Evolutionary conservation across 2,329 filamentous ascomycete species (phyloP).

Genomic region (Didymella exigua): DNA sequence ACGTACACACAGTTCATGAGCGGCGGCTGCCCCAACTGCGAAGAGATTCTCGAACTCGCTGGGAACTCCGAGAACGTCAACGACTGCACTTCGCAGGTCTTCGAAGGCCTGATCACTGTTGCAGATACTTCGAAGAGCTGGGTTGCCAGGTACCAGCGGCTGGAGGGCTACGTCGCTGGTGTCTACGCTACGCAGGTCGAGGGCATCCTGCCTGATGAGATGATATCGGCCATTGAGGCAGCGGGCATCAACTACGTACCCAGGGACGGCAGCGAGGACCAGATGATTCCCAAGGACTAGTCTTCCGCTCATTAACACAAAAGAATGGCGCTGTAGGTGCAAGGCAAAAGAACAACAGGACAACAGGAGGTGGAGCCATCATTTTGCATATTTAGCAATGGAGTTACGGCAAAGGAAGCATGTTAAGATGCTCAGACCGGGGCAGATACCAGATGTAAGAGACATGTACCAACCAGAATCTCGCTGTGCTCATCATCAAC

Average conservation of each 20-base stretch:
- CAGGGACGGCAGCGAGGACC: conserved; percentile 46
- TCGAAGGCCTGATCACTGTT: conserved; percentile 87
- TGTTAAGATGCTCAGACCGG: not conserved
- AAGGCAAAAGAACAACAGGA: no score
- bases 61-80: conserved; percentile 80
- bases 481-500: no score
- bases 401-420: conserved; percentile 29
- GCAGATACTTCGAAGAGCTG: conserved; percentile 83
- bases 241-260: conserved; percentile 67
- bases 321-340: no score
- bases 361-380: not conserved
- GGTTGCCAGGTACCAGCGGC: conserved; percentile 95
- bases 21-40: conserved; percentile 95
- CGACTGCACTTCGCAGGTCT: conserved; percentile 94
- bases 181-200: conserved; percentile 96
- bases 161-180: conserved; percentile 85
- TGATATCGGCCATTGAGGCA: conserved; percentile 61
- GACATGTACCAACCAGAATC: not conserved
- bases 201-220: conserved; percentile 69
- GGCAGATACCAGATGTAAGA: conserved; percentile 8
- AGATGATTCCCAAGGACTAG: conserved; percentile 44
- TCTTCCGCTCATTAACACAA: not conserved
- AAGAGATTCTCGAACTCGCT: conserved; percentile 83
- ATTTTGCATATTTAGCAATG: conserved; percentile 33
- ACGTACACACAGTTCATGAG: conserved; percentile 79